Evolutionary conservation across 768 basidiomycete species (phyloP).

Genomic region (Tricholomella constricta): DNA sequence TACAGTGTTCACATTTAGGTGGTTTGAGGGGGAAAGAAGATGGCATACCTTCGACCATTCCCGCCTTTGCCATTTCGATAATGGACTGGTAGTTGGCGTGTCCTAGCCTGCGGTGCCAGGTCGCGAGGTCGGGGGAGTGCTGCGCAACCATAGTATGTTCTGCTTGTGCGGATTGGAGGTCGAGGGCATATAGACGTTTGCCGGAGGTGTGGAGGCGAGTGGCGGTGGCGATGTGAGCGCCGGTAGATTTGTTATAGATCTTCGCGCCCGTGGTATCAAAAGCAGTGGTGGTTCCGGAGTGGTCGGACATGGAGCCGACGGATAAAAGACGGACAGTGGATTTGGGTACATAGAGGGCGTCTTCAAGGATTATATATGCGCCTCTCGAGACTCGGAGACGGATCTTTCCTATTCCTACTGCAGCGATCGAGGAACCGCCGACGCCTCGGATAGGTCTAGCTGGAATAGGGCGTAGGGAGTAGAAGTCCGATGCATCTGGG

Average conservation of each 20-base stretch:
- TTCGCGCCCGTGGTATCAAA: too few relatives aligned
- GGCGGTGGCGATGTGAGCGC: not conserved
- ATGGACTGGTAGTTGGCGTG: slow-evolving; percentile 6
- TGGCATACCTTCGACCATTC: slow-evolving; percentile 24
- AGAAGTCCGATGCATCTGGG: slow-evolving; percentile 26
- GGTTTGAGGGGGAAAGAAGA: slow-evolving; percentile 20
- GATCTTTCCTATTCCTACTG: not conserved
- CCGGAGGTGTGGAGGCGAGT: not conserved
- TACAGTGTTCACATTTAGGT: slow-evolving; percentile 33
- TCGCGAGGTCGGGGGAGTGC: not conserved
- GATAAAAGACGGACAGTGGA: not conserved
- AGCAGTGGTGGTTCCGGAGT: too few relatives aligned
- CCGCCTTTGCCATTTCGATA: slow-evolving; percentile 4
- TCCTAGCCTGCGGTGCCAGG: slow-evolving; percentile 4
- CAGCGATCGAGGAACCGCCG: not conserved
- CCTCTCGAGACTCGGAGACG: not conserved
- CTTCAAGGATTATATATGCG: not conserved
- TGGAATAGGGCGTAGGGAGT: slow-evolving; percentile 20
- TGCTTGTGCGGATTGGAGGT: not conserved
- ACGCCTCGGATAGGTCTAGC: slow-evolving; percentile 26
- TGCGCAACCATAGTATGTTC: not conserved
- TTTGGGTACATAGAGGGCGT: not conserved
- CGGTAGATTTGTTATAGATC: too few relatives aligned
- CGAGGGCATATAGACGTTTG: slow-evolving; percentile 2
- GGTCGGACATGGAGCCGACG: not conserved